These are phyloP conservation scores for Solanum hybrid DNA, from an alignment of 305 asterid genomes.

Conservation along the genomic window DNA sequence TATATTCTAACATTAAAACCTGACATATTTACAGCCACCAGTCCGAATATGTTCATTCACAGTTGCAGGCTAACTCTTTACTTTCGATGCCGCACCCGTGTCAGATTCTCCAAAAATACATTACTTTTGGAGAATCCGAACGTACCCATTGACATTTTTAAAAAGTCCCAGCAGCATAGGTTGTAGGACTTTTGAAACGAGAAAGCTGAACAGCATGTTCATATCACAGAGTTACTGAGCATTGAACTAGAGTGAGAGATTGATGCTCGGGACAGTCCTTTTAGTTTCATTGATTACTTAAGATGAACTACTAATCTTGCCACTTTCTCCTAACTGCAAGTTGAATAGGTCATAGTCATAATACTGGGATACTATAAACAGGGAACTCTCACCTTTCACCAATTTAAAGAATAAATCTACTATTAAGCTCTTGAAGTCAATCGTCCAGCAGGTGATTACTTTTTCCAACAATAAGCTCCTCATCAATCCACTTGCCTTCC, in stretches of 20 bases:
- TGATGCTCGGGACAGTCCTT: neutral
- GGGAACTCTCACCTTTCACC: neutral
- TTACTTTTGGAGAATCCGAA: neutral
- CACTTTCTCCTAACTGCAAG: neutral
- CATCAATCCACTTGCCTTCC: neutral
- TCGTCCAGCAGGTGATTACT: neutral
- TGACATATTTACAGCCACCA: neutral
- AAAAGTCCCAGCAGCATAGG: neutral
- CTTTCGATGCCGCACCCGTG: neutral
- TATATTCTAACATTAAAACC: neutral
- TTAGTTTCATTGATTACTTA: neutral
- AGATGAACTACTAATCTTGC: neutral
- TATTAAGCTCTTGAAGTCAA: neutral
- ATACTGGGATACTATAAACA: neutral
- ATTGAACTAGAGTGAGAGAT: neutral
- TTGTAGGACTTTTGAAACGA: neutral
- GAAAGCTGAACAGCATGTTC: neutral
- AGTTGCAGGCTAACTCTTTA: neutral
- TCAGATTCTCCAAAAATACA: neutral
- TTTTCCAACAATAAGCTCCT: conserved; percentile 3
- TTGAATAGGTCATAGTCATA: neutral
- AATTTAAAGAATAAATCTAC: neutral
- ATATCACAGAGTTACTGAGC: neutral
- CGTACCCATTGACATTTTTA: neutral
- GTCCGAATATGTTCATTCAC: neutral